Evolutionary conservation across 495 filamentous ascomycete species (phyloP).

Genomic region (Hyaloscypha bicolor): DNA sequence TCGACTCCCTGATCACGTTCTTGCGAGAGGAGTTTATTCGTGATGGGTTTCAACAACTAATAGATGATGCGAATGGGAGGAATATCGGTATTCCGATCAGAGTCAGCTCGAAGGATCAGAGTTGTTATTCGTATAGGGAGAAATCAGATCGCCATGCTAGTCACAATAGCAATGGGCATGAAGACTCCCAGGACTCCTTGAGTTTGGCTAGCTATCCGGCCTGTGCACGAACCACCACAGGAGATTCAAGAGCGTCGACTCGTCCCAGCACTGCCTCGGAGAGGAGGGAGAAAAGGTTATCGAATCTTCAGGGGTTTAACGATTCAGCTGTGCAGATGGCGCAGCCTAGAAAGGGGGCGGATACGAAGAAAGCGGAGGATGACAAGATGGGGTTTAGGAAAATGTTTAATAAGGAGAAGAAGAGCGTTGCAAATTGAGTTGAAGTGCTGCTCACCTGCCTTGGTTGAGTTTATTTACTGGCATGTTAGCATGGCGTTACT

Average conservation of each 20-base stretch:
- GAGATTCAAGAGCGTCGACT: background rate
- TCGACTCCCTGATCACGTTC: slow-evolving; percentile 68
- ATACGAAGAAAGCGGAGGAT: background rate
- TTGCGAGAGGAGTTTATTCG: slow-evolving; percentile 57
- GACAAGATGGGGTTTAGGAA: background rate
- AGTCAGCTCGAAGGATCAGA: background rate
- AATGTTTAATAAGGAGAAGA: background rate
- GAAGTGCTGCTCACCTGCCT: no score
- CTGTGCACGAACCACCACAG: background rate
- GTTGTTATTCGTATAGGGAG: background rate
- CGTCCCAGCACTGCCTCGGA: background rate
- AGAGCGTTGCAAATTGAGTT: background rate
- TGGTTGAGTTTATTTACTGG: no score
- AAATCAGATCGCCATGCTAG: background rate
- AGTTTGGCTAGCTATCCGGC: no score
- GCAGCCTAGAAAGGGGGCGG: background rate
- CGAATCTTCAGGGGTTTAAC: background rate
- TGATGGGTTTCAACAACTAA: slow-evolving; percentile 23
- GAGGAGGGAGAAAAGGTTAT: background rate
- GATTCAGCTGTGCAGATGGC: background rate
- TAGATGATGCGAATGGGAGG: background rate
- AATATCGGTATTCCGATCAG: background rate
- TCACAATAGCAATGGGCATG: background rate
- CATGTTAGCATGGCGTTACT: no score
- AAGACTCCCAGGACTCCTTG: background rate